Evolutionary conservation across 441 rosid species (phyloP), one percentile per base, ranked within the genome.

Genomic region (Macaranga tanarius): DNA sequence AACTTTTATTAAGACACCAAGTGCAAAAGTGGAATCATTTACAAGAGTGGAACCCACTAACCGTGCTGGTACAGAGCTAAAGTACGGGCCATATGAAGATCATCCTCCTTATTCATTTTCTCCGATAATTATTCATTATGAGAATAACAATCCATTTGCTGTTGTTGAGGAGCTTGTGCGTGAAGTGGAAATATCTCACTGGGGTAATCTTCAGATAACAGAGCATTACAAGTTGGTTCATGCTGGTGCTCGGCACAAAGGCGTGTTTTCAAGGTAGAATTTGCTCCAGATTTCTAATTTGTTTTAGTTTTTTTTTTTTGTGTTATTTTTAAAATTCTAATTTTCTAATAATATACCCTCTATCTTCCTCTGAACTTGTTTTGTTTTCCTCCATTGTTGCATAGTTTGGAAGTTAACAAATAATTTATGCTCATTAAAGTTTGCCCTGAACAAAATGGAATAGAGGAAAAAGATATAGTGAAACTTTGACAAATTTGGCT

Each of bases 91-190:
- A 50, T 92, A 90, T 75, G 92, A 93, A 68, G 89, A 89, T 78
- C 89, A 47, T 23, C 51, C 86, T 73, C 89, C 97, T 11, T 86
- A 89, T 79, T 85, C 98, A 51, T 85, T 80, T 84, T 79, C 95
- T 73, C 97, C 99, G 6, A 75, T 96, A 74, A 81, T 87, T 55
- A 73, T 96, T 76, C 99, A 96, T 79, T 89, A 87, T 59, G 97
- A 96, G 89, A 93, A 93, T 77, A 96, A 93, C 83, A 85, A 86
- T 82, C 97, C 99, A 34, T 96, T 96, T 80, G 92, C 98, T 65
- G 95, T 96, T 78, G 99, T 96, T 69, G 97, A 93, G 90, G 99
- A 96, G 84, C 97, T 96, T 74, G 92, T 86, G 40, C 90, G 97
- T 45, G 98, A 93, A 77, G 83, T 96, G 61, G 99, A 96, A 81